Conservation (phyloP, 345 rosid species). For the Aquilaria sinensis region DNA sequence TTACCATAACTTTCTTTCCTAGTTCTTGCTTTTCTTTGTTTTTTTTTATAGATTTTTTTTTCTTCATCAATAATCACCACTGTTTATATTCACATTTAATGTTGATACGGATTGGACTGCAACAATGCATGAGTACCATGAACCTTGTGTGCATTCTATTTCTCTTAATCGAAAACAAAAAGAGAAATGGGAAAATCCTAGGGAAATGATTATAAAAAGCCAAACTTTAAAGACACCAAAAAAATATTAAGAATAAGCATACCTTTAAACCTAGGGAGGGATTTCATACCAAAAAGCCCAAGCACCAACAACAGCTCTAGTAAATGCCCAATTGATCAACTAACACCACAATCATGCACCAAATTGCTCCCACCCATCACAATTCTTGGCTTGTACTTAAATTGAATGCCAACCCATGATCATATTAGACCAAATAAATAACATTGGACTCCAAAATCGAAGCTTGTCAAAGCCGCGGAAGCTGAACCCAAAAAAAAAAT, state of each 20-base stretch:
- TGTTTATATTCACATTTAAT: too few species aligned
- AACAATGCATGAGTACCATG: too few species aligned
- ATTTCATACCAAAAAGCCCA: slow-evolving; percentile 66
- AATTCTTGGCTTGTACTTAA: slow-evolving; percentile 78
- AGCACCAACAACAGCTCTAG: slow-evolving; percentile 78
- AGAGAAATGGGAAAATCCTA: too few species aligned
- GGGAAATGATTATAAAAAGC: background rate
- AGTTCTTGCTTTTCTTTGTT: too few species aligned
- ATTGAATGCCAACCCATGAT: slow-evolving; percentile 41
- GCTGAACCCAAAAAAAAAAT: background rate
- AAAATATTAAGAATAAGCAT: background rate
- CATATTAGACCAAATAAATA: background rate
- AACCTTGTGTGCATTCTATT: too few species aligned
- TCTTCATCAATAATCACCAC: too few species aligned
- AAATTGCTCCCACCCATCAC: slow-evolving; percentile 74
- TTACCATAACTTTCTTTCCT: too few species aligned
- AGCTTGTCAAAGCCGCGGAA: background rate
- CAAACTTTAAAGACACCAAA: background rate
- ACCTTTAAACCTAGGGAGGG: slow-evolving; percentile 69
- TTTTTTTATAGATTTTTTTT: too few species aligned
- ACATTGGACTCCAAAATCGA: background rate
- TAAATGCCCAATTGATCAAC: slow-evolving; percentile 78
- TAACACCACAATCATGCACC: slow-evolving; percentile 65
- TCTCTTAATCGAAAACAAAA: too few species aligned
- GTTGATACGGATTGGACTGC: too few species aligned